These are phyloP conservation scores for Quercus phellos DNA, from an alignment of 331 rosid species.

Conservation along the genomic window DNA sequence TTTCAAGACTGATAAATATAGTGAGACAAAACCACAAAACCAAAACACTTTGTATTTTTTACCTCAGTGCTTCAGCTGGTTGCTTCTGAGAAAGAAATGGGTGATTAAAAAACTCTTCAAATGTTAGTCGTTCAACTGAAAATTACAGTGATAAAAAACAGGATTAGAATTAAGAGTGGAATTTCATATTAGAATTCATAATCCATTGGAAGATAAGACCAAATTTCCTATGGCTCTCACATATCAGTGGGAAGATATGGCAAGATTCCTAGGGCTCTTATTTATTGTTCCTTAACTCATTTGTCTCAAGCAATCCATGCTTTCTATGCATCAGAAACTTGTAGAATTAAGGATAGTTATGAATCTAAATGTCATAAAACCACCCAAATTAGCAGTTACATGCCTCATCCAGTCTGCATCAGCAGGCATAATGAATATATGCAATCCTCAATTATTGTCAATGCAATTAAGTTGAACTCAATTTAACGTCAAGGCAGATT, in stretches of 20 bases:
- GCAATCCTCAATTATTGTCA: conserved; percentile 15
- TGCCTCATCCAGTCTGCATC: conserved; percentile 18
- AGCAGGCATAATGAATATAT: conserved; percentile 16
- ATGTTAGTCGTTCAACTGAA: conserved; percentile 90
- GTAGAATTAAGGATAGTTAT: conserved; percentile 10
- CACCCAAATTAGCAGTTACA: conserved; percentile 20
- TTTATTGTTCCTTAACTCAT: not conserved
- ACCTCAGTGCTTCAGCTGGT: conserved; percentile 62
- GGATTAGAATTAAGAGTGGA: not conserved
- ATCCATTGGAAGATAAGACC: conserved; percentile 4
- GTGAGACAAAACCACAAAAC: conserved; percentile 15
- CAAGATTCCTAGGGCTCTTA: not conserved
- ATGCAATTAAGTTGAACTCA: conserved; percentile 14
- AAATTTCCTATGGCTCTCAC: conserved; percentile 7
- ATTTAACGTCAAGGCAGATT: conserved; percentile 27
- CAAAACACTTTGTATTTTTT: conserved; percentile 9
- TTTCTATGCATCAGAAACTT: conserved; percentile 15
- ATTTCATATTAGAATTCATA: not conserved
- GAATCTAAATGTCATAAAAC: conserved; percentile 14
- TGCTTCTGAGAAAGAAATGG: conserved; percentile 57
- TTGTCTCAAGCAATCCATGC: not conserved
- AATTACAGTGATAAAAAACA: conserved; percentile 26
- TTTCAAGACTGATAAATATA: conserved; percentile 15
- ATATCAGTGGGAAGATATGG: not conserved
- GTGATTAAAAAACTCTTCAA: conserved; percentile 90